Evolutionary conservation across 495 filamentous ascomycete species (phyloP), one percentile per base, ranked within the genome.

Genomic region (Talaromyces thailandensis): DNA sequence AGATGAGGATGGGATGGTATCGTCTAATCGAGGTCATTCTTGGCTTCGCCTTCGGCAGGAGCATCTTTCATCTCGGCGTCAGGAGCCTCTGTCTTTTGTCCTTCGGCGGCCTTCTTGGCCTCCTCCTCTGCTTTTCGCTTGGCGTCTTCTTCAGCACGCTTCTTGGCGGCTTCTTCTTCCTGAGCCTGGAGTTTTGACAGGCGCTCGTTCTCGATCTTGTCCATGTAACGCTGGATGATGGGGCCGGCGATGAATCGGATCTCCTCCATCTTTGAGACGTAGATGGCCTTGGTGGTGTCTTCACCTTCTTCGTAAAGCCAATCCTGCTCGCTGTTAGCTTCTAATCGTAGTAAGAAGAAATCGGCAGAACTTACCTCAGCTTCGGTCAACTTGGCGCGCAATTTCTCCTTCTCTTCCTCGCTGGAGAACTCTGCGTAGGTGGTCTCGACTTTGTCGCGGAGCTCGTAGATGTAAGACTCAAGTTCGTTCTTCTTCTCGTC

Each of bases 401-500:
- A 76, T 78, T 89, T 92, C 18, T 82, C 76, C 82, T 96, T 97
- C 84, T 98, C 94, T 8, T 96, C 91, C 0, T 98, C 94, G 68
- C 79, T 90, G 65, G 91, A 88, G 66, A 96, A 91, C 55, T 93
- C 87, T 61, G 92, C 79, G 75, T 94, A 97, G 66, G 89, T 83
- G 64, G 92, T 91, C 67, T 96, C 90, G 56, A 97, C 82, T 84
- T 96, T 96, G 78, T 91, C 91, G 64, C 93, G 87, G 69, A 95
- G 81, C 67, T 96, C 91, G 76, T 99, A 99, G 80, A 98, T 97
- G 75, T 86, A 93, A 40, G 89, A 86, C 81, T 99, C 94, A 45
- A 99, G 88, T 74, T 97, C 94, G 80, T 99, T 99, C 91, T 98
- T 98, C 84, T 94, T 95, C 80, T 98, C 91, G 71, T 98, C 94